phyloP scores from a whole-genome alignment of 208 protist species.

The Cochliopodium minus region DNA sequence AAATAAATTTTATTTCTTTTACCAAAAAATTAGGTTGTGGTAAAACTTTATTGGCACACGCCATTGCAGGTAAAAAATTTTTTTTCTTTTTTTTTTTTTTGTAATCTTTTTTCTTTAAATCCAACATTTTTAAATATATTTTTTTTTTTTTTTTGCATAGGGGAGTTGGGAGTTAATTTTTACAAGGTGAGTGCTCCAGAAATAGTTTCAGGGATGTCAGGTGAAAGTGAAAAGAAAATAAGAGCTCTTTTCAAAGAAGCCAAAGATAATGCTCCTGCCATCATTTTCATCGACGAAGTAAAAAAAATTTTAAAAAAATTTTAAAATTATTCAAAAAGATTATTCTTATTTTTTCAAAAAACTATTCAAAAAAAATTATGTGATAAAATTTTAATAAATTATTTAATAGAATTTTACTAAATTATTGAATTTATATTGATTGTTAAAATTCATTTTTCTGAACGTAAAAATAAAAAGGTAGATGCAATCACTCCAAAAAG shows the following conservation, averaged over 20 bases:
- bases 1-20: no score
- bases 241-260: constrained; percentile 81
- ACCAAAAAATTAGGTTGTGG: no score
- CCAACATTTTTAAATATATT: constrained; percentile 2
- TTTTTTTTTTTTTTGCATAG: constrained; percentile 3
- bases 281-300: constrained; percentile 99
- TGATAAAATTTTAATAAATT: no score
- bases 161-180: constrained; percentile 67
- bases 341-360: no score
- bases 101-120: constrained; percentile 5
- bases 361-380: no score
- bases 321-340: no score
- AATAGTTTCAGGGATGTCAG: constrained; percentile 89
- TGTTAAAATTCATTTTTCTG: no score
- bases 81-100: constrained; percentile 13
- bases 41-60: constrained; percentile 79
- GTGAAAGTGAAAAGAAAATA: constrained; percentile 92
- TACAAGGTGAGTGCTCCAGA: constrained; percentile 80
- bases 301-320: constrained; percentile 75
- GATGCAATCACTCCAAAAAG: constrained; percentile 61
- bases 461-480: no score
- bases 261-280: constrained; percentile 65
- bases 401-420: no score
- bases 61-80: constrained; percentile 73
- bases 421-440: no score